Percentiles rank a stretch among this genome's conserved stretches.
Evolutionary conservation across 805 yeast species (phyloP).

Genomic region (Wickerhamomyces bisporus): DNA sequence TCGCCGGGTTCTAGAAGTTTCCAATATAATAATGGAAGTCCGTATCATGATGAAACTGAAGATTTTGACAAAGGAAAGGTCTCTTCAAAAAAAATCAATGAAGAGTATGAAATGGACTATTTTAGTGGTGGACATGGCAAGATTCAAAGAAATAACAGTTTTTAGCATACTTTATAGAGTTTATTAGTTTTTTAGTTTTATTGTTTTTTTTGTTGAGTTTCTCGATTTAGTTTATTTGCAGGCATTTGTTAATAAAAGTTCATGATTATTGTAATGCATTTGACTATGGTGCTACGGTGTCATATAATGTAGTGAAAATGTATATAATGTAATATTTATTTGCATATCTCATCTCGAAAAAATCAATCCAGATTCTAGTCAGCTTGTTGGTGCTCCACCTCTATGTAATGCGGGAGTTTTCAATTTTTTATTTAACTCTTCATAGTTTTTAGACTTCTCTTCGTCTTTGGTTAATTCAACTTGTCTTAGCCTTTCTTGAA

Average conservation of each 20-base stretch:
- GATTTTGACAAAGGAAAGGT: background rate
- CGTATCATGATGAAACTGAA: background rate
- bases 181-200: too few relatives aligned
- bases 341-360: too few relatives aligned
- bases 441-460: slow-evolving; percentile 16
- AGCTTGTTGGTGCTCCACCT: slow-evolving; percentile 20
- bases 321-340: too few relatives aligned
- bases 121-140: background rate
- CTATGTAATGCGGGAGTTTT: slow-evolving; percentile 28
- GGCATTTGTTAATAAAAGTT: too few relatives aligned
- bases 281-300: background rate
- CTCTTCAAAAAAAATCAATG: background rate
- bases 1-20: too few relatives aligned
- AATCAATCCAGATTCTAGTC: too few relatives aligned
- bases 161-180: background rate
- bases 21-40: too few relatives aligned
- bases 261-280: too few relatives aligned
- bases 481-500: slow-evolving; percentile 30
- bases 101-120: slow-evolving; percentile 5
- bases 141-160: background rate
- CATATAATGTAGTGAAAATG: too few relatives aligned
- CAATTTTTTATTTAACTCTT: slow-evolving; percentile 21
- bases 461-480: slow-evolving; percentile 15
- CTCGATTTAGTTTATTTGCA: background rate
- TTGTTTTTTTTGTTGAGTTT: background rate